phyloP scores from a whole-genome alignment of 768 basidiomycete genomes.

The Dentipellis fragilis region DNA sequence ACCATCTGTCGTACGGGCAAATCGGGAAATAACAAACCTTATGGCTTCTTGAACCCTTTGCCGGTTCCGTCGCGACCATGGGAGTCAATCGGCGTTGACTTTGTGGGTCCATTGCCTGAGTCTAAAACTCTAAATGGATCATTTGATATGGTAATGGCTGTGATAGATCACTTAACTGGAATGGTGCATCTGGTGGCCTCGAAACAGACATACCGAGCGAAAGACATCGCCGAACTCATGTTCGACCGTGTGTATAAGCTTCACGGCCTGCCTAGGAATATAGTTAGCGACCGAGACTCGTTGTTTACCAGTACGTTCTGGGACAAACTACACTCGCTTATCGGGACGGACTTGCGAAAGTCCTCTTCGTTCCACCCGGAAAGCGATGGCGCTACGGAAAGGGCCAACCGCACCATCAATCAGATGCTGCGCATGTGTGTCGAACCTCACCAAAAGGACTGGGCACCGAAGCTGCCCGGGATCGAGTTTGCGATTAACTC shows the following conservation, averaged over 20 bases:
- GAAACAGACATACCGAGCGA: constrained; percentile 19
- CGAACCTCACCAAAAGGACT: constrained; percentile 21
- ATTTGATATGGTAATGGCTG: constrained; percentile 19
- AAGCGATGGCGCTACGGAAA: constrained; percentile 30
- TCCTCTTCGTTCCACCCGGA: constrained; percentile 33
- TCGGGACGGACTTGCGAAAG: constrained; percentile 24
- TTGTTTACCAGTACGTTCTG: constrained; percentile 36
- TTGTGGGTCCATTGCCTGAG: constrained; percentile 13
- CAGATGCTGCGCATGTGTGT: constrained; percentile 23
- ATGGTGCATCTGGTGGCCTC: constrained; percentile 22
- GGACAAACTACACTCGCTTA: constrained; percentile 22
- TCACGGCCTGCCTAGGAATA: constrained; percentile 28
- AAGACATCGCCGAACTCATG: constrained; percentile 26
- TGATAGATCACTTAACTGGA: constrained; percentile 16
- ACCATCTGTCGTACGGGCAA: constrained; percentile 7
- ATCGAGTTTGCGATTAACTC: constrained; percentile 16
- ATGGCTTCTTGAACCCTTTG: constrained; percentile 1
- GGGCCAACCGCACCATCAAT: constrained; percentile 22
- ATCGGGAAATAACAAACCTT: constrained; percentile 6
- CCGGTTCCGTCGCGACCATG: constrained; percentile 6
- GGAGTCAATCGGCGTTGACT: constrained; percentile 14
- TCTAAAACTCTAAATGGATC: constrained; percentile 10
- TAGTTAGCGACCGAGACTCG: constrained; percentile 32
- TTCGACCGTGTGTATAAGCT: constrained; percentile 25
- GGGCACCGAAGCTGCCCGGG: constrained; percentile 20